Base-by-base conservation (phyloP, 192 early-diverging fungal genomes). In the Entophlyctis helioformis region DNA sequence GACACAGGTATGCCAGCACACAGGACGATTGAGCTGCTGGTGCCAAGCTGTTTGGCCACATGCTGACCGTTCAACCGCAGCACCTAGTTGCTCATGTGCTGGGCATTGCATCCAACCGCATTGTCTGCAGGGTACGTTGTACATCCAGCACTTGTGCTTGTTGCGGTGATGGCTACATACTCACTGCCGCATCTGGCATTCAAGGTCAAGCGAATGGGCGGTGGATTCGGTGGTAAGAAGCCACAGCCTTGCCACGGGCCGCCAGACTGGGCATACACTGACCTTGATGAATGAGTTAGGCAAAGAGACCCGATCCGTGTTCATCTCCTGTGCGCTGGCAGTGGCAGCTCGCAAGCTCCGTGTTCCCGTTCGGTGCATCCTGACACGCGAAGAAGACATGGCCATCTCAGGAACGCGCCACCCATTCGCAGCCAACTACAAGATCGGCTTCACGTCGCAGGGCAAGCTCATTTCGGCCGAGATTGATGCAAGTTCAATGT, bases 381-480 rank as follows among this genome's bases (percentile, higher is more conserved):
- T 86, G 53, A 75, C 84, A 37, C 76, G 89, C 48, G 83, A 88
- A 67, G 84, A 83, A 59, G 89, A 91, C 59, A 89, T 91, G 77
- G 62, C 51, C 25, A 44, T 62, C 33, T 50, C 57, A 18, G 66
- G 66, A 1, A 66, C 60, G 19, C 71, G 89, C 11, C 86, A 89
- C 55, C 82, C 89, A 25, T 87, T 86, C 76, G 63, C 74, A 23
- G 84, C 70, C 41, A 66, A 71, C 32, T 91, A 86, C 76, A 76
- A 70, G 38, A 78, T 85, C 25, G 89, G 83, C 8, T 72, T 85
- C 31, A 74, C 66, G 3, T 60, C 56, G 33, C 72, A 76, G 31
- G 86, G 86, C 27, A 77, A 67, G 51, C 41, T 91, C 12, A 52
- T 70, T 23, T 82, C 70, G 9, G 55, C 85, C 46, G 80, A 85